These are phyloP conservation scores for Psilocybe azurescens DNA, from an alignment of 768 basidiomycete species.

Conservation along the genomic window DNA sequence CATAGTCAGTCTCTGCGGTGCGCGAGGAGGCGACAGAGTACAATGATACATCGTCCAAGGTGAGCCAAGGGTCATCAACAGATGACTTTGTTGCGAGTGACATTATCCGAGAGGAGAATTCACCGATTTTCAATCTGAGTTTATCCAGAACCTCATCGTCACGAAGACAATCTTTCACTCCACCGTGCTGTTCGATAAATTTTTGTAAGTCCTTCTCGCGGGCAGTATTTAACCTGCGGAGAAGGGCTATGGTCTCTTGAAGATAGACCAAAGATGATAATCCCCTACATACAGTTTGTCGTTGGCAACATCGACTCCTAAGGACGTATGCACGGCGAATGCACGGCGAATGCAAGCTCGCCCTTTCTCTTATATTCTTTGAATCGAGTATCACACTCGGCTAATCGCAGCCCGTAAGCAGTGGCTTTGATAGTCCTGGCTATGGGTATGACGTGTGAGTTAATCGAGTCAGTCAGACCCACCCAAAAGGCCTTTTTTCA, in stretches of 20 bases:
- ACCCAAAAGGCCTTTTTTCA: slow-evolving; percentile 49
- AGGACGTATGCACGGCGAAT: slow-evolving; percentile 36
- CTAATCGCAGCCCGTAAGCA: slow-evolving; percentile 43
- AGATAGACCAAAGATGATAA: slow-evolving; percentile 27
- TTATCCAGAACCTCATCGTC: slow-evolving; percentile 38
- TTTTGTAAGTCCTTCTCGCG: slow-evolving; percentile 42
- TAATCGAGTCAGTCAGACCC: background rate
- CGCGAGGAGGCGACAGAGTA: background rate
- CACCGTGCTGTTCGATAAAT: slow-evolving; percentile 47
- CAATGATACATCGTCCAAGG: background rate
- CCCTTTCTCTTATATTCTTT: slow-evolving; percentile 38
- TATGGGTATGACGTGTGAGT: slow-evolving; percentile 16
- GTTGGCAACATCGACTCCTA: slow-evolving; percentile 40
- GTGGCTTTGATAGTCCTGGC: slow-evolving; percentile 41
- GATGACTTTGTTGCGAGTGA: background rate
- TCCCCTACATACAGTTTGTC: slow-evolving; percentile 31
- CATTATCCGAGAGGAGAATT: slow-evolving; percentile 30
- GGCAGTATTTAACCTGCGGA: slow-evolving; percentile 43
- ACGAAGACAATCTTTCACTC: slow-evolving; percentile 36
- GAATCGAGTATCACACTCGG: slow-evolving; percentile 38
- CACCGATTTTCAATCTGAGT: slow-evolving; percentile 37
- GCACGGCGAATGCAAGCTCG: slow-evolving; percentile 34
- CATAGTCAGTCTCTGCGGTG: background rate
- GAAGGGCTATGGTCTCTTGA: slow-evolving; percentile 36
- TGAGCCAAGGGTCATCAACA: background rate